Base-by-base conservation (phyloP, 805 yeast species). In the Yarrowia porcina region DNA sequence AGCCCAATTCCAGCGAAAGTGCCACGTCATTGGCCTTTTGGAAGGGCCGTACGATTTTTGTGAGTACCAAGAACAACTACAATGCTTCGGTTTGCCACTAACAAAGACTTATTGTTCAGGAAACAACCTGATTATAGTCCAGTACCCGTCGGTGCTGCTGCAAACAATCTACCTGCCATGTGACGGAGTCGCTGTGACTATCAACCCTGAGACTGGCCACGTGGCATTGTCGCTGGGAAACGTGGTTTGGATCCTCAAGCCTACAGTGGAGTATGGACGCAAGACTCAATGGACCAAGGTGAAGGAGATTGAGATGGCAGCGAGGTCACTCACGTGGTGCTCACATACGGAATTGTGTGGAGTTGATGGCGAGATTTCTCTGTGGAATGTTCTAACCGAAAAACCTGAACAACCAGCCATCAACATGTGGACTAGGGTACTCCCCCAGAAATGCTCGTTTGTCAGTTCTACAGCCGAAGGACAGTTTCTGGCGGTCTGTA, bases 71-170 rank as follows among this genome's bases (percentile, higher is more conserved):
- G n/a, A n/a, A n/a, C n/a, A n/a, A n/a, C 21, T 32, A 12, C 20
- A 32, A 12, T 17, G 15, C n/a, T n/a, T n/a, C n/a, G n/a, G n/a
- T n/a, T n/a, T n/a, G n/a, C n/a, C 21, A 17, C 44, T 27, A 20
- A 15, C 25, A 10, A 39, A 74, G 75, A 85, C 84, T 1, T 93
- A 93, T 72, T 88, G 91, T 64, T 89, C 97, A 0, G 97, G 97
- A 0, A 90, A 90, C 74, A 90, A 90, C 71, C 77, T 93, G 67
- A 88, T 93, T 33, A 80, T 88, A 4, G 71, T 86, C 2, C 78
- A 87, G 8, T 80, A 82, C 65, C 76, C 80, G 50, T 76, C 79
- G 64, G 73, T 75, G 23, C 75, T 87, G 65, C 74, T 91, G 17
- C 98, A 93, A 73, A 90, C 97, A 0, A 75, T 90, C 1, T 88